phyloP scores from a whole-genome alignment of 805 yeast species.

The Saccharomycopsis synnaedendra region DNA sequence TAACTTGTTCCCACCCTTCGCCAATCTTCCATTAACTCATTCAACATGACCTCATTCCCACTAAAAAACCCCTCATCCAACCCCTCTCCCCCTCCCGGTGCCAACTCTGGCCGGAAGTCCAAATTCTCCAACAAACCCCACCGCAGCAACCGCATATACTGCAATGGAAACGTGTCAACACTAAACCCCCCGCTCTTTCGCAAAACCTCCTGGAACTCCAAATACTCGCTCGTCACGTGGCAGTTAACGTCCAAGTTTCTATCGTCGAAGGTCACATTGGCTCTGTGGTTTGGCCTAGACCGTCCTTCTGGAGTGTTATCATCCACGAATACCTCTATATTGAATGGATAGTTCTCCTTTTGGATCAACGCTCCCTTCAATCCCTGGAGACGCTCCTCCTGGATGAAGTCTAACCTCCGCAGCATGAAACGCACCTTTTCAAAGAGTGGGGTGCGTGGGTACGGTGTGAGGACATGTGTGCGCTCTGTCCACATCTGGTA shows the following conservation, averaged over 20 bases:
- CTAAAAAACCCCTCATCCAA: conserved; percentile 1
- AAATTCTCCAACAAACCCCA: conserved; percentile 9
- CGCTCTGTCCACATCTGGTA: conserved; percentile 1
- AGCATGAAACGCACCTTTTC: neutral
- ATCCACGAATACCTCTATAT: neutral
- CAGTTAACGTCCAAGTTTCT: neutral
- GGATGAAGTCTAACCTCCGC: conserved; percentile 7
- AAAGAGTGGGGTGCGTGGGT: conserved; percentile 4
- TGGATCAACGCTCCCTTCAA: neutral
- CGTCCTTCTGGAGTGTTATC: neutral
- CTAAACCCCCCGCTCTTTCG: neutral
- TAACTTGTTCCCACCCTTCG: neutral
- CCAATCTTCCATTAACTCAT: neutral
- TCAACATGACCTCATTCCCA: neutral
- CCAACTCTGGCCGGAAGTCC: conserved; percentile 9
- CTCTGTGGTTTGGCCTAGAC: conserved; percentile 2
- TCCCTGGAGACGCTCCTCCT: neutral
- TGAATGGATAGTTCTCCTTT: conserved; percentile 8
- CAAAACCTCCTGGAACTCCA: neutral
- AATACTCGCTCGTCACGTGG: conserved; percentile 7
- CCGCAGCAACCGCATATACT: conserved; percentile 1
- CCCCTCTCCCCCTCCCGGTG: neutral
- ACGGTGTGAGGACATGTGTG: neutral
- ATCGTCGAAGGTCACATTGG: conserved; percentile 4
- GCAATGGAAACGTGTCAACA: conserved; percentile 7